These are phyloP conservation scores for Pseudoscleropodium purum DNA, from an alignment of 225 moss, liverwort and hornwort genomes.

Conservation along the genomic window DNA sequence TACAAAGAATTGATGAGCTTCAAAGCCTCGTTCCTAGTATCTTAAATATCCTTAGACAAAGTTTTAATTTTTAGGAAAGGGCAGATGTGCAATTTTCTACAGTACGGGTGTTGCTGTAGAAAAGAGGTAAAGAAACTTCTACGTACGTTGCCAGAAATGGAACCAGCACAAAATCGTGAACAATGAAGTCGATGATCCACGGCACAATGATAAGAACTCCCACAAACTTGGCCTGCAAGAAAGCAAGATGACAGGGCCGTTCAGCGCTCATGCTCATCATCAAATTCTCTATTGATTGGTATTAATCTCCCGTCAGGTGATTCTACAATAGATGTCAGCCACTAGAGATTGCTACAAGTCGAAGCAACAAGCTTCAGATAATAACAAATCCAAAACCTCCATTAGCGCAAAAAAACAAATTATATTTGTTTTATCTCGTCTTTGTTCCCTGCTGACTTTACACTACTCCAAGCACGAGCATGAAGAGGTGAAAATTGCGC, in stretches of 20 bases:
- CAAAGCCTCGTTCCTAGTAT: background rate
- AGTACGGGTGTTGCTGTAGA: background rate
- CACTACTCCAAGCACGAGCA: background rate
- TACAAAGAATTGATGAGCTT: background rate
- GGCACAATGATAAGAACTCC: constrained; percentile 70
- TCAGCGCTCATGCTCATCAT: background rate
- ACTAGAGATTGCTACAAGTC: background rate
- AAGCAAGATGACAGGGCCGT: background rate
- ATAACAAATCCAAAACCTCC: background rate
- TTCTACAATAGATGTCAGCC: background rate
- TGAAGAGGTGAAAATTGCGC: background rate
- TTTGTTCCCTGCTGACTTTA: background rate
- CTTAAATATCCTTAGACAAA: too few species aligned
- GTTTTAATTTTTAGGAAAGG: background rate
- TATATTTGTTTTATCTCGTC: background rate
- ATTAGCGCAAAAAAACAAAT: background rate
- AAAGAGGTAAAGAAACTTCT: background rate
- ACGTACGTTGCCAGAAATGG: constrained; percentile 81
- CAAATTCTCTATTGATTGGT: background rate
- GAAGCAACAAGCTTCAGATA: background rate
- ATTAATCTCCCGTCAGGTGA: background rate
- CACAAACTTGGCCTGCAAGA: constrained; percentile 86
- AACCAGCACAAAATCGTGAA: constrained; percentile 77
- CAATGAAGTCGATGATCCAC: constrained; percentile 55
- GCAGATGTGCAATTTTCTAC: background rate